Evolutionary conservation across 108 stramenopile species (phyloP), one percentile per base, ranked within the genome.

Genomic region (Conticribra guillardii): DNA sequence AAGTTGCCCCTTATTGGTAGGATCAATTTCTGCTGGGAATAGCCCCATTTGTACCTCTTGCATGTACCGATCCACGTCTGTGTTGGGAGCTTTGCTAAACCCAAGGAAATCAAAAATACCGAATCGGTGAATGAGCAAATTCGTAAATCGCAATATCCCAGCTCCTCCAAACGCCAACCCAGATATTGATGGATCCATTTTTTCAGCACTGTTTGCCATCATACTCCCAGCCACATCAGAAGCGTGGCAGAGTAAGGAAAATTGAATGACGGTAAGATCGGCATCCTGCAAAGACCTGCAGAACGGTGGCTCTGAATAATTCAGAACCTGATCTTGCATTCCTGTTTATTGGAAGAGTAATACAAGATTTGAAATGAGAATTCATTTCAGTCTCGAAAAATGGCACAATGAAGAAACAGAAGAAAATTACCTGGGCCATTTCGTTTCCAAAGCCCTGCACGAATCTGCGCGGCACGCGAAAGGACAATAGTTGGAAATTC

Each of bases 281-380:
- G 90, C 86, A 72, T 99, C 98, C 44, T 93, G 80, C 76, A 97
- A 85, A 18, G 83, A 69, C 37, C 86, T 85, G 67, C 96, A 97
- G 81, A 96, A 96, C n/a, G 92, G 96, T 31, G 96, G 92, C 71
- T 97, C 96, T 22, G 65, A 60, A 27, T 71, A 63, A 33, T 76
- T 71, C 23, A 67, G 49, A 11, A 85, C 87, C 76, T 96, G 93
- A 59, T 97, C 94, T 52, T 50, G 80, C 77, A 95, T 87, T 53
- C 85, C 86, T n/a, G n/a, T n/a, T n/a, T n/a, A n/a, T n/a, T n/a
- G n/a, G n/a, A n/a, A n/a, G n/a, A n/a, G n/a, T n/a, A n/a, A n/a
- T n/a, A n/a, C n/a, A n/a, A n/a, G n/a, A n/a, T n/a, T n/a, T n/a
- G n/a, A n/a, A n/a, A n/a, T n/a, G n/a, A n/a, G n/a, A n/a, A n/a